phyloP scores from a whole-genome alignment of 768 basidiomycete species.

The Leccinum disarticulatum region DNA sequence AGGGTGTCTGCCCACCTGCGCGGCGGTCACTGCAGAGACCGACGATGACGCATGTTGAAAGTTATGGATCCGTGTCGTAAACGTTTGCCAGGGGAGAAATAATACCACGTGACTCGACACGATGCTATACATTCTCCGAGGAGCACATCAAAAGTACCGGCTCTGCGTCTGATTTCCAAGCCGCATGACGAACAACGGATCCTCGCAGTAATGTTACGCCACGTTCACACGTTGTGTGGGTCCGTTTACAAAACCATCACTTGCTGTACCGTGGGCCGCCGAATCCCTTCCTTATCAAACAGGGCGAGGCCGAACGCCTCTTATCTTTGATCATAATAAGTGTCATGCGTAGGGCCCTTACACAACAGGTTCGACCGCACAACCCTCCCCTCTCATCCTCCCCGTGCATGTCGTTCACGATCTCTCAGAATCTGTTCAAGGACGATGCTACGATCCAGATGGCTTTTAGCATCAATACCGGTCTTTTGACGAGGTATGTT shows the following conservation, averaged over 20 bases:
- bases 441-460: slow-evolving; percentile 26
- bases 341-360: neutral
- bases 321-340: neutral
- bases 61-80: neutral
- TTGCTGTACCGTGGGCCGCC: neutral
- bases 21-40: no score
- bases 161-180: no score
- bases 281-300: neutral
- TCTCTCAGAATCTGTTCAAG: no score
- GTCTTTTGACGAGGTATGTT: slow-evolving; percentile 17
- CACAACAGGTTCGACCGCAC: neutral
- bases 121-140: no score
- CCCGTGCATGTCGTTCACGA: slow-evolving; percentile 7
- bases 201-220: slow-evolving; percentile 43
- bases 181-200: no score
- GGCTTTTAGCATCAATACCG: slow-evolving; percentile 51
- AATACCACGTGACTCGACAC: neutral
- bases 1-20: no score
- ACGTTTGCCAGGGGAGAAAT: no score
- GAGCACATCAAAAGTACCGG: slow-evolving; percentile 57
- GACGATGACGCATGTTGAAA: slow-evolving; percentile 61
- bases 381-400: neutral
- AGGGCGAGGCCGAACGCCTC: neutral
- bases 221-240: neutral
- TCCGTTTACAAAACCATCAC: neutral